Evolutionary conservation across 768 basidiomycete genomes (phyloP).

Genomic region (Chlorophyllum brunneum): DNA sequence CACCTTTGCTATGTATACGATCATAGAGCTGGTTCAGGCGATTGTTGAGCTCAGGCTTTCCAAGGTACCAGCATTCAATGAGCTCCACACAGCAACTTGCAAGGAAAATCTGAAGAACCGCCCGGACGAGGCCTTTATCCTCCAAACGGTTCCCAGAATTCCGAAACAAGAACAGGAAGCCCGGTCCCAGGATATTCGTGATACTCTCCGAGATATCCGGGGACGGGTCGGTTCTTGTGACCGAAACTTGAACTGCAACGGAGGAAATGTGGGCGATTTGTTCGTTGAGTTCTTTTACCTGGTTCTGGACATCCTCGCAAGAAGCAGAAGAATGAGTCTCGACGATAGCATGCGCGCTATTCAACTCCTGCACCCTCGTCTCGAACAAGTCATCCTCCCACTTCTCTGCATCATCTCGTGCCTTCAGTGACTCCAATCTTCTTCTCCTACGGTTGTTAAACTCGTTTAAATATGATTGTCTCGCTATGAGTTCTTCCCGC

Average conservation of each 20-base stretch:
- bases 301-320: constrained; percentile 38
- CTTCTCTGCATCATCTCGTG: neutral
- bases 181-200: constrained; percentile 19
- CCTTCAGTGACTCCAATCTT: neutral
- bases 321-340: constrained; percentile 37
- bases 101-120: constrained; percentile 10
- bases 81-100: constrained; percentile 26
- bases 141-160: neutral
- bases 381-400: constrained; percentile 10
- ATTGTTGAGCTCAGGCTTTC: constrained; percentile 28
- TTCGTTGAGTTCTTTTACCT: constrained; percentile 40
- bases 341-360: constrained; percentile 42
- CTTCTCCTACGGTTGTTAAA: neutral
- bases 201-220: constrained; percentile 17
- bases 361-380: constrained; percentile 34
- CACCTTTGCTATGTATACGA: neutral
- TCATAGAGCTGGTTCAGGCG: constrained; percentile 25
- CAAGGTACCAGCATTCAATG: constrained; percentile 34
- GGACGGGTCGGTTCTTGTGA: neutral
- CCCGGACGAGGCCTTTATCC: constrained; percentile 3
- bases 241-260: constrained; percentile 8
- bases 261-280: constrained; percentile 47
- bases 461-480: neutral
- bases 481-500: neutral
- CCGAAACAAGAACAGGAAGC: constrained; percentile 2